phyloP scores from a whole-genome alignment of 73 alveolate species.

The Breviolum minutum region DNA sequence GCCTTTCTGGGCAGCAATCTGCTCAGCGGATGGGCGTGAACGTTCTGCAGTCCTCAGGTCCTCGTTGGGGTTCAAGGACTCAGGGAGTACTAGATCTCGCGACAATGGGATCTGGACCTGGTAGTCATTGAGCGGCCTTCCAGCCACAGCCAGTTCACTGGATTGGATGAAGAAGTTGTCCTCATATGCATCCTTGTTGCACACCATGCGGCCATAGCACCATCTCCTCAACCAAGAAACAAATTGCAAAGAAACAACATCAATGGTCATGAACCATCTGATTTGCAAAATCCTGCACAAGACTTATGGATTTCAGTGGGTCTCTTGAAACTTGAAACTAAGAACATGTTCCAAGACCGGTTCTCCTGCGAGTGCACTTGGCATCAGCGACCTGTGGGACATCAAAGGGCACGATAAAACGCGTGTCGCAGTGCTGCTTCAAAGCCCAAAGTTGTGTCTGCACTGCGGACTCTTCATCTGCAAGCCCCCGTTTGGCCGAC shows the following conservation, averaged over 20 bases:
- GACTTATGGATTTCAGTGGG: neutral
- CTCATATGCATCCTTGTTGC: neutral
- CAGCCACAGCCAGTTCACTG: conserved; percentile 3
- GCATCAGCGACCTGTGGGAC: neutral
- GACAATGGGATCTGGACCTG: neutral
- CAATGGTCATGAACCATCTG: neutral
- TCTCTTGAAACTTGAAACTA: neutral
- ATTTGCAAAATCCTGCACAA: neutral
- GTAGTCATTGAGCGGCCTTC: neutral
- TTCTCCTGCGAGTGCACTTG: neutral
- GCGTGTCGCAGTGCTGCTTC: neutral
- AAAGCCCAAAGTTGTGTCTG: neutral
- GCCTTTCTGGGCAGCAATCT: neutral
- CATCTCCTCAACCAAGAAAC: neutral
- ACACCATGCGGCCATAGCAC: neutral
- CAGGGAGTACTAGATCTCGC: neutral
- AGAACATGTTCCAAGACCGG: neutral
- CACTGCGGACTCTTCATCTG: conserved; percentile 3
- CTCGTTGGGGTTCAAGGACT: neutral
- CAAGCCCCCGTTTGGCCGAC: neutral
- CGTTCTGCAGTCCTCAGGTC: neutral
- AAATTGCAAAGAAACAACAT: neutral
- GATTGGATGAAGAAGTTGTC: neutral
- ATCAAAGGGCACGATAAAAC: neutral
- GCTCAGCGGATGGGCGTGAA: neutral